Evolutionary conservation across 2,329 filamentous ascomycete genomes (phyloP), one percentile per base, ranked within the genome.

Genomic region (Uncinocarpus reesii): DNA sequence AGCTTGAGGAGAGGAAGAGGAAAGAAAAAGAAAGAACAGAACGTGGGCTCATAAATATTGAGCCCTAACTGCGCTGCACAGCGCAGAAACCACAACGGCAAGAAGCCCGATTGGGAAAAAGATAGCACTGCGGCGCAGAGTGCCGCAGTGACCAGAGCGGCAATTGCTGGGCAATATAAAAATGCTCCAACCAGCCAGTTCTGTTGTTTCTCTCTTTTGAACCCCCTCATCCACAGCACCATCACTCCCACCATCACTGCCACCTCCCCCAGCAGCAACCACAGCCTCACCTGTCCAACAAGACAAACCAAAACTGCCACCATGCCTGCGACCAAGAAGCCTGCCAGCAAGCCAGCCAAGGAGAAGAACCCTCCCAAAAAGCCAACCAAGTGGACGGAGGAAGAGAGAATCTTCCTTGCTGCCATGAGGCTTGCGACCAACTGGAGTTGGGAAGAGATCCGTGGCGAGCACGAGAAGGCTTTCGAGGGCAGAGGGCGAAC

Each of bases 361-460:
- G n/a, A n/a, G n/a, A n/a, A n/a, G n/a, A n/a, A n/a, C n/a, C n/a
- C n/a, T n/a, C n/a, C n/a, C n/a, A n/a, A n/a, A n/a, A 13, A 23
- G 35, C 11, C 35, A 37, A 21, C n/a, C n/a, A 32, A 46, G 44
- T 3, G 47, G 40, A 10, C 51, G 43, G 49, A 43, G n/a, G 45
- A 48, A 8, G 44, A 57, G 29, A 44, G 56, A 15, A 34, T 53
- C 32, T 53, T 54, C 43, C 28, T 57, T 40, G 48, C 52, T 21
- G 44, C 54, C 40, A 32, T 56, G 2, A 43, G 48, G 23, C 49
- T 57, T 15, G 54, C 52, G 10, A 57, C 55, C 7, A 44, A 47
- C 20, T 36, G 55, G 16, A 24, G n/a, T 21, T 57, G 55, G 55
- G 35, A 31, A 13, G 21, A 43, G 16, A 50, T 57, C 21, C 28